These are phyloP conservation scores for Aureobasidium sp. DNA, from an alignment of 2,329 filamentous ascomycete genomes.

Conservation along the genomic window DNA sequence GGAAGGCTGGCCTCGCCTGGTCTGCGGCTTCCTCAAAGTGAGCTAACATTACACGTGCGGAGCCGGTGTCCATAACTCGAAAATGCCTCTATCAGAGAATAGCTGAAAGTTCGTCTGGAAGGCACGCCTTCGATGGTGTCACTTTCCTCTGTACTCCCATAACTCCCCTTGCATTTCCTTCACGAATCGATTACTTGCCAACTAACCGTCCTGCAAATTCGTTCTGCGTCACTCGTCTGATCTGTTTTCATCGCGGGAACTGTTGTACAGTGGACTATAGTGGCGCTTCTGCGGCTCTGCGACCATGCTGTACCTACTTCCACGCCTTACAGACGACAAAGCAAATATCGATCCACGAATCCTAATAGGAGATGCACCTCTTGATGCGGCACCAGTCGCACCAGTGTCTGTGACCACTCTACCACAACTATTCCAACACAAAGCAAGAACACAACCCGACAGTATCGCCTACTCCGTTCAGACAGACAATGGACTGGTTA, in stretches of 20 bases:
- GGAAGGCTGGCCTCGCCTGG: not conserved
- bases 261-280: not conserved
- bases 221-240: not conserved
- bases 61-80: not conserved
- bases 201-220: not conserved
- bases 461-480: not conserved
- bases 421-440: not conserved
- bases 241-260: not conserved
- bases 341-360: not conserved
- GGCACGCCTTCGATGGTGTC: not conserved
- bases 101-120: not conserved
- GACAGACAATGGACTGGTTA: not conserved
- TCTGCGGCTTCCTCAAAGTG: not conserved
- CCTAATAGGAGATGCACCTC: not conserved
- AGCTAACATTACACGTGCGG: not conserved
- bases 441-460: not conserved
- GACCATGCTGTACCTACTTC: not conserved
- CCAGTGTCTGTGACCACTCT: not conserved
- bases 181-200: not conserved
- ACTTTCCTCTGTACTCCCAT: not conserved
- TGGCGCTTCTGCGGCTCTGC: not conserved
- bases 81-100: not conserved
- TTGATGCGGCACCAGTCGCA: not conserved
- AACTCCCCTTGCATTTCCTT: not conserved
- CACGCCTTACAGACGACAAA: not conserved